phyloP scores from a whole-genome alignment of 768 basidiomycete species.

The Termitomyces sp. region DNA sequence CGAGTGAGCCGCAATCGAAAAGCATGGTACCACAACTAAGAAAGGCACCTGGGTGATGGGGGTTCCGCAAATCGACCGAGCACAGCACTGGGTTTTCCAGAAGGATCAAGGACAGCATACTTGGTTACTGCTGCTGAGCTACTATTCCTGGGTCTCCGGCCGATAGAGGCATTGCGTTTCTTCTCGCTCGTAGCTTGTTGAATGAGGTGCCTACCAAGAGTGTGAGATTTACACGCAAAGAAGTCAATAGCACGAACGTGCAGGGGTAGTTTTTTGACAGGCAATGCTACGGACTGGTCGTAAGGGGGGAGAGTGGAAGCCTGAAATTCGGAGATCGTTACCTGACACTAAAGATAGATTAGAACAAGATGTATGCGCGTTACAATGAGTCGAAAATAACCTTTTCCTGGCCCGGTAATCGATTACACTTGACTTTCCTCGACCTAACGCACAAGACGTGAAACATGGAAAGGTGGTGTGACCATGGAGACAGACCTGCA shows the following conservation, averaged over 20 bases:
- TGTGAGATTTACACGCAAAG: neutral
- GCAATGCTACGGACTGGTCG: constrained; percentile 55
- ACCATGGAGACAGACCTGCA: constrained; percentile 55
- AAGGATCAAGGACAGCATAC: constrained; percentile 31
- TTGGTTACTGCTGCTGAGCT: constrained; percentile 39
- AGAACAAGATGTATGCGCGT: neutral
- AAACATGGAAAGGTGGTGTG: constrained; percentile 10
- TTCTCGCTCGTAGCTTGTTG: constrained; percentile 85
- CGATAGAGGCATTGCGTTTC: constrained; percentile 55
- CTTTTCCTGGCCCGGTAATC: constrained; percentile 78
- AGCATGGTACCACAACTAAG: constrained; percentile 9
- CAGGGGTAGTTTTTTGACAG: constrained; percentile 84
- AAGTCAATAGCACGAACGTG: constrained; percentile 56
- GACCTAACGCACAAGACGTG: constrained; percentile 38
- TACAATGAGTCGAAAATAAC: constrained; percentile 29
- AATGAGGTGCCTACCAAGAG: constrained; percentile 55
- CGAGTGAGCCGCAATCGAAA: constrained; percentile 14
- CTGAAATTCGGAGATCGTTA: constrained; percentile 24
- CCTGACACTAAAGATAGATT: constrained; percentile 52
- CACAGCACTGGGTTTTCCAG: constrained; percentile 18
- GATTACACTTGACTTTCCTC: constrained; percentile 87
- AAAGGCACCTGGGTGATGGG: constrained; percentile 19
- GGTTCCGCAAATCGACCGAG: constrained; percentile 20
- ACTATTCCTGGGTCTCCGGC: constrained; percentile 62
- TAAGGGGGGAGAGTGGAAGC: constrained; percentile 5